These are phyloP conservation scores for Xerocomus minutiporus DNA, from an alignment of 1,284 basidiomycete genomes.

Conservation along the genomic window DNA sequence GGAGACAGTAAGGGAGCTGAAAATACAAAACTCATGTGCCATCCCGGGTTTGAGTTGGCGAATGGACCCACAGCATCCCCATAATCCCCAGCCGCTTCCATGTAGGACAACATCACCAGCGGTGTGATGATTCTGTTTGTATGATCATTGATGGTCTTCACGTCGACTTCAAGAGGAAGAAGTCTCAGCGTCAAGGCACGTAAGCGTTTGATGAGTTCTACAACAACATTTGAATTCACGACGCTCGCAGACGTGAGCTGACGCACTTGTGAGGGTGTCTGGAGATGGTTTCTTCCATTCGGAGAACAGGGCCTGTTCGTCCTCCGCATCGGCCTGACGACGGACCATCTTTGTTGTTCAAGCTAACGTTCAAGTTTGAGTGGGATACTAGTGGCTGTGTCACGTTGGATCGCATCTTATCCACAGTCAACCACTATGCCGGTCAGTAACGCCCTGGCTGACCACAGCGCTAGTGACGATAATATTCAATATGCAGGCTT, in stretches of 20 bases:
- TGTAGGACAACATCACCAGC: conserved; percentile 61
- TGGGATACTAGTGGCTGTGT: conserved; percentile 1
- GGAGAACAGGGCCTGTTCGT: conserved; percentile 44
- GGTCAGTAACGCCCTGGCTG: conserved; percentile 20
- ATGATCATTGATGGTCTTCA: conserved; percentile 53
- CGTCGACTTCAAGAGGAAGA: conserved; percentile 77
- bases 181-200: conserved; percentile 73
- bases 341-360: conserved; percentile 33
- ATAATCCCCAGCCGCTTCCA: conserved; percentile 71
- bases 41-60: neutral
- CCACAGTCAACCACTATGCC: conserved; percentile 18
- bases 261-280: conserved; percentile 66
- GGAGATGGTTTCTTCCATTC: conserved; percentile 56
- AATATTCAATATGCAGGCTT: conserved; percentile 57
- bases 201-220: conserved; percentile 78
- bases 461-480: conserved; percentile 2
- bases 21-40: neutral
- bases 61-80: conserved; percentile 61
- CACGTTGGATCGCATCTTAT: conserved; percentile 5
- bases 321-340: conserved; percentile 31
- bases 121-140: conserved; percentile 72
- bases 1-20: conserved; percentile 74
- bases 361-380: neutral
- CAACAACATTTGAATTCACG: neutral
- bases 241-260: neutral